A percentile compares a stretch with the other conserved stretches of the same genome.
Conservation (phyloP, 140 eudicot species). For the Ambrosia hybrid region DNA sequence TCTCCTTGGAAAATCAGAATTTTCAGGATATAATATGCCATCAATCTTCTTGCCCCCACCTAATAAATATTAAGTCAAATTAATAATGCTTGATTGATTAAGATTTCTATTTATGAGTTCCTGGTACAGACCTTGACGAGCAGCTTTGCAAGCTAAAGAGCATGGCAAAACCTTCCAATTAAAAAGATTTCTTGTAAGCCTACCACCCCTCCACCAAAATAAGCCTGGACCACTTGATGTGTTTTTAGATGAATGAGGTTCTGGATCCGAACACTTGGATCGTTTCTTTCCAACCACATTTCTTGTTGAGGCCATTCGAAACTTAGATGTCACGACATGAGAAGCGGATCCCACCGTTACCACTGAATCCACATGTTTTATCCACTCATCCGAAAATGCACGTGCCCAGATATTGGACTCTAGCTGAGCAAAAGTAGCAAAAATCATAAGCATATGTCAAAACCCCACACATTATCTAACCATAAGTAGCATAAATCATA, state of each 20-base stretch:
- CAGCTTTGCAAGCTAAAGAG: slow-evolving; percentile 73
- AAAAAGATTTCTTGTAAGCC: slow-evolving; percentile 66
- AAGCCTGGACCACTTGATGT: slow-evolving; percentile 59
- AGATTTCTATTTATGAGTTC: neutral
- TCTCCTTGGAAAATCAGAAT: slow-evolving; percentile 72
- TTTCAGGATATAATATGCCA: slow-evolving; percentile 70
- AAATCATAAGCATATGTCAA: slow-evolving; percentile 16
- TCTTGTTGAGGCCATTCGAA: slow-evolving; percentile 58
- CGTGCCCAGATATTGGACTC: slow-evolving; percentile 70
- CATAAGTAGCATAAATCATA: slow-evolving; percentile 25
- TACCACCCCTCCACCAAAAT: slow-evolving; percentile 99
- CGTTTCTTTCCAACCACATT: slow-evolving; percentile 55
- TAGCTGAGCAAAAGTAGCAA: slow-evolving; percentile 53
- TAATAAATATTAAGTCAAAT: slow-evolving; percentile 22
- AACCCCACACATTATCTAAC: slow-evolving; percentile 40
- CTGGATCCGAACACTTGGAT: slow-evolving; percentile 35
- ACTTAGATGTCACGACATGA: slow-evolving; percentile 53
- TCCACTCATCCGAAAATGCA: slow-evolving; percentile 86
- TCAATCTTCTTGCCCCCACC: slow-evolving; percentile 85
- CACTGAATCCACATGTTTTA: slow-evolving; percentile 74
- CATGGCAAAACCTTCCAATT: slow-evolving; percentile 87
- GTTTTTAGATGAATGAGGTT: slow-evolving; percentile 47
- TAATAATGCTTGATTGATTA: no score
- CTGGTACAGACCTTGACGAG: slow-evolving; percentile 69
- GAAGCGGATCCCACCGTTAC: slow-evolving; percentile 76